Conservation (phyloP, 768 basidiomycete species). For the Lentinula aciculospora region DNA sequence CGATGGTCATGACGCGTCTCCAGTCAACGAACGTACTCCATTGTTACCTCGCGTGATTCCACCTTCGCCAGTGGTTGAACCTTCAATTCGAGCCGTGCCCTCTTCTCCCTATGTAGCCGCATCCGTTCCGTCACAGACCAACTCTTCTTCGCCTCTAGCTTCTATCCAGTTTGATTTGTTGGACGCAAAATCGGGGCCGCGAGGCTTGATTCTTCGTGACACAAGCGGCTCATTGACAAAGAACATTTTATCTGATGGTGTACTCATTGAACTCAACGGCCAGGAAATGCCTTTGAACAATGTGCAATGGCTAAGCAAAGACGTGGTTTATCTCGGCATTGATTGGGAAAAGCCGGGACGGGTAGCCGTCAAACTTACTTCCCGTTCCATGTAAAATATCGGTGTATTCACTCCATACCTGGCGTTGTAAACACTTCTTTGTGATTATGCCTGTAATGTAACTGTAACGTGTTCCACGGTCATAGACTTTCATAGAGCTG, state of each 20-base stretch:
- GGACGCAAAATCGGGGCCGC: background rate
- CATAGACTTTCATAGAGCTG: background rate
- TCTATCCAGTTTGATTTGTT: background rate
- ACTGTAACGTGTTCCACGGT: background rate
- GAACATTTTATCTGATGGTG: background rate
- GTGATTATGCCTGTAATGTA: background rate
- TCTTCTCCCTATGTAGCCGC: background rate
- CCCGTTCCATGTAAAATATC: background rate
- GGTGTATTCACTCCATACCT: background rate
- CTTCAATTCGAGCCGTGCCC: background rate
- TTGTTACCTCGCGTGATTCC: background rate
- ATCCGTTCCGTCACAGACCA: background rate
- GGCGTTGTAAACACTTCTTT: background rate
- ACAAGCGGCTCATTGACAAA: background rate
- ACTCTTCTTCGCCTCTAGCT: background rate
- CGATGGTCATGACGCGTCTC: too few relatives aligned
- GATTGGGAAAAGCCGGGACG: background rate
- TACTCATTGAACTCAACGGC: background rate
- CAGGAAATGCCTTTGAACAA: background rate
- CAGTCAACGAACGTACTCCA: constrained; percentile 6
- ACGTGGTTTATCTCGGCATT: background rate
- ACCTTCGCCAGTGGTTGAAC: background rate
- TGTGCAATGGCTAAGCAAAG: background rate
- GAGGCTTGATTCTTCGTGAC: background rate
- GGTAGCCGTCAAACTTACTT: background rate